These are phyloP conservation scores for Saitozyma podzolica DNA, from an alignment of 768 basidiomycete genomes.

Conservation along the genomic window DNA sequence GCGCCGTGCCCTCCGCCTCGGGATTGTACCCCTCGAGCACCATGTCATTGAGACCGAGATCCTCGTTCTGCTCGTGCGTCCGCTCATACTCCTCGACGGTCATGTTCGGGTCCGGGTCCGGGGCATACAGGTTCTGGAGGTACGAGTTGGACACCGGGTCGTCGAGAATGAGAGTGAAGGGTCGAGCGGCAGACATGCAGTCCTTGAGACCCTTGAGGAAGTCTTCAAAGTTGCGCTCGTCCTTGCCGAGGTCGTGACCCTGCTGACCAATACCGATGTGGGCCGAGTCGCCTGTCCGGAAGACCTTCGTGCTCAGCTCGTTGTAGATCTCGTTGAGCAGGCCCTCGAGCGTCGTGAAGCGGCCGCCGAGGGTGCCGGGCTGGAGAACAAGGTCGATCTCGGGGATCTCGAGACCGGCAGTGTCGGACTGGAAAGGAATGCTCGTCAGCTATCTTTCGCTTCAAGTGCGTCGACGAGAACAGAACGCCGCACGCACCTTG, in stretches of 20 bases:
- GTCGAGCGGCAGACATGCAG: slow-evolving; percentile 71
- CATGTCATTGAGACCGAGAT: slow-evolving; percentile 68
- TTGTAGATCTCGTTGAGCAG: slow-evolving; percentile 92
- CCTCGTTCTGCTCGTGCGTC: slow-evolving; percentile 88
- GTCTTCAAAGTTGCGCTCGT: slow-evolving; percentile 62
- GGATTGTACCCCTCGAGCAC: slow-evolving; percentile 50
- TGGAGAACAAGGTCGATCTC: slow-evolving; percentile 91
- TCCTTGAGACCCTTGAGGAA: slow-evolving; percentile 64
- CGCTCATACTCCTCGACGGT: slow-evolving; percentile 76
- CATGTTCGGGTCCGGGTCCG: slow-evolving; percentile 96
- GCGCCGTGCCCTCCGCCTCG: slow-evolving; percentile 28
- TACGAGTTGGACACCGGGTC: slow-evolving; percentile 96
- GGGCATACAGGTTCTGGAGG: slow-evolving; percentile 94
- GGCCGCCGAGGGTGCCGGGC: slow-evolving; percentile 90
- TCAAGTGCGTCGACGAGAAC: not conserved
- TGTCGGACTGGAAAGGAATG: slow-evolving; percentile 71
- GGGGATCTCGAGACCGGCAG: slow-evolving; percentile 81
- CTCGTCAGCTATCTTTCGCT: not conserved
- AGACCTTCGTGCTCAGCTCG: slow-evolving; percentile 84
- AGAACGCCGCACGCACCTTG: slow-evolving; percentile 63
- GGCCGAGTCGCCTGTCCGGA: slow-evolving; percentile 61
- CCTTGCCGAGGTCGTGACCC: slow-evolving; percentile 52
- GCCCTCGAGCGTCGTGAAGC: slow-evolving; percentile 97
- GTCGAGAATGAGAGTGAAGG: slow-evolving; percentile 90
- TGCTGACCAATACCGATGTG: slow-evolving; percentile 47